Evolutionary conservation across 768 basidiomycete species (phyloP).

Genomic region (Mycena rosella): DNA sequence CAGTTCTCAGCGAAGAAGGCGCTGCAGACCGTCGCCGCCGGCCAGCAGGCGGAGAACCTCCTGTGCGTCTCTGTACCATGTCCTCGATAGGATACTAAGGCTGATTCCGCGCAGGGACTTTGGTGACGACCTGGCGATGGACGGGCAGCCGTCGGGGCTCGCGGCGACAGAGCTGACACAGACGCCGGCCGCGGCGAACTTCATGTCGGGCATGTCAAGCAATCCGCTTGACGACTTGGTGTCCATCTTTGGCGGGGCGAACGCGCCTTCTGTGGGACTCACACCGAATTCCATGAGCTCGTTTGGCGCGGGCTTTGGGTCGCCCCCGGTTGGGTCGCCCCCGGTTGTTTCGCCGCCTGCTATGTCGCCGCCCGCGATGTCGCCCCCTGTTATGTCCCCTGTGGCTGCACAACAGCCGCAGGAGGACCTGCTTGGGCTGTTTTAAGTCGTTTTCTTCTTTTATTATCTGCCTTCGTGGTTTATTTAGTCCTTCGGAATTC

Average conservation of each 20-base stretch:
- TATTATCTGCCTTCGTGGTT: background rate
- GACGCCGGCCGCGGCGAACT: constrained; percentile 75
- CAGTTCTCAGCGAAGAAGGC: constrained; percentile 83
- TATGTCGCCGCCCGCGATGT: constrained; percentile 33
- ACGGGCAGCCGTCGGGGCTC: constrained; percentile 79
- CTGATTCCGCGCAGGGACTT: constrained; percentile 73
- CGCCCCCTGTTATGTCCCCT: too few species aligned
- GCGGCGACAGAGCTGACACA: constrained; percentile 82
- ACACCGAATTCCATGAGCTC: constrained; percentile 20
- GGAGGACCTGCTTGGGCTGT: constrained; percentile 1
- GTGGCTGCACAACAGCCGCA: constrained; percentile 11
- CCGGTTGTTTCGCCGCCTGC: constrained; percentile 24
- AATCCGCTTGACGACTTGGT: constrained; percentile 96
- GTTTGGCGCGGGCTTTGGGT: constrained; percentile 40
- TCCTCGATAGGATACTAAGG: background rate
- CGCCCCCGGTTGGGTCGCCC: constrained; percentile 36
- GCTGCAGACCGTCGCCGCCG: constrained; percentile 88
- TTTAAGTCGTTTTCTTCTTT: background rate
- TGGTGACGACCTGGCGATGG: constrained; percentile 75
- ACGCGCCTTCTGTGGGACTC: constrained; percentile 43
- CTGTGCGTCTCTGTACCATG: constrained; percentile 59
- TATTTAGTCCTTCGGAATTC: too few species aligned
- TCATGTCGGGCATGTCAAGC: constrained; percentile 83
- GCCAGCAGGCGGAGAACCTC: constrained; percentile 94
- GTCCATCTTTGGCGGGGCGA: constrained; percentile 84